Evolutionary conservation across 2,329 filamentous ascomycete species (phyloP), one percentile per base, ranked within the genome.

Genomic region (Alternaria brassicae): DNA sequence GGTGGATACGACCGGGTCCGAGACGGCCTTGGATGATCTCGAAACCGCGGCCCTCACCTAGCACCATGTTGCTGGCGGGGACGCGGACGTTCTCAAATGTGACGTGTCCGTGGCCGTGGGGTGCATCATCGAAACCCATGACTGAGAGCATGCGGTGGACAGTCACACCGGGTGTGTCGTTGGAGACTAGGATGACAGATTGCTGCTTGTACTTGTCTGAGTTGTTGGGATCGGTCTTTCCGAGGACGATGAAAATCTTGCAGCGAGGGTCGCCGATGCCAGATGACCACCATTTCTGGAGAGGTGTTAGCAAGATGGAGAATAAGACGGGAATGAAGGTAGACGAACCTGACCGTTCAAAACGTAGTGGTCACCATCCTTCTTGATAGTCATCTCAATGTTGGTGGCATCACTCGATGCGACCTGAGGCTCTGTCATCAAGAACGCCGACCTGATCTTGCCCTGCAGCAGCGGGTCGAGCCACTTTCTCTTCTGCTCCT

Each of bases 221-320:
- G 83, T 96, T 90, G 68, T 82, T 82, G 48, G 91, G 84, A 74
- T 96, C 91, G 12, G 87, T 90, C 85, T 98, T 97, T 80, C 92
- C 95, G 91, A 99, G 97, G 71, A 97, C 93, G 62, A 99, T 89
- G 82, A 97, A 98, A 77, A 99, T 84, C 79, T 91, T 86, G 84
- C 95, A 99, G 71, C 94, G 87, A 58, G 90, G 91, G 81, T 99
- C 95, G 58, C 95, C 95, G 17, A 93, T 93, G 66, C 95, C 95
- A 65, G 92, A 96, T 27, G 92, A 96, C 95, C 95, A 99, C 95
- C 95, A 99, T 92, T 99, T 99, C 87, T 94, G 65, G 55, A n/a
- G 83, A 66, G 93, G 80, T 78, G 96, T 62, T 59, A 59, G 56
- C 21, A 2, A 4, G 15, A 12, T 15, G 10, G 1, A 9, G 7